Percentiles rank a stretch among this genome's conserved stretches.
Conservation (phyloP, 129 eudicot species). For the Helianthus annuus region DNA sequence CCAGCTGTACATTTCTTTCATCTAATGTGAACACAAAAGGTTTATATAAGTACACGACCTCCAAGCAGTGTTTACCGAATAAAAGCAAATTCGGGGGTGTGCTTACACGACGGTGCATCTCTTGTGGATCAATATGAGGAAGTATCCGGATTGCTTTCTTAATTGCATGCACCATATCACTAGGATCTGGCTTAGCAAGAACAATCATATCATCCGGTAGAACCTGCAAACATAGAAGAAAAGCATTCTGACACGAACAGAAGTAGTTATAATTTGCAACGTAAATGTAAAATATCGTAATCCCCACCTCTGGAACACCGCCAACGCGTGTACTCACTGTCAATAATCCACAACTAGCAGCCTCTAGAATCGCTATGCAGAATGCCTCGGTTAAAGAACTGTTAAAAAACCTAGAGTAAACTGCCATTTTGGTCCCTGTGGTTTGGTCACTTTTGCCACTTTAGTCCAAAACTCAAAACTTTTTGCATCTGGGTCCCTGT, state of each 20-base stretch:
- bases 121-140: conserved; percentile 92
- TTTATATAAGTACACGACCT: conserved; percentile 3
- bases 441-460: no score
- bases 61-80: not conserved
- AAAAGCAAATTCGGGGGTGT: not conserved
- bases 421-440: no score
- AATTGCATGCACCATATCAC: conserved; percentile 85
- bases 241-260: not conserved
- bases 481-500: no score
- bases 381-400: conserved; percentile 99
- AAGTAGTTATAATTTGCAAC: conserved; percentile 10
- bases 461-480: no score
- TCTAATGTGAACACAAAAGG: conserved; percentile 40
- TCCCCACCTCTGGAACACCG: conserved; percentile 98
- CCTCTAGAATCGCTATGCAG: conserved; percentile 98
- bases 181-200: conserved; percentile 96
- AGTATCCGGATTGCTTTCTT: conserved; percentile 76
- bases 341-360: conserved; percentile 94
- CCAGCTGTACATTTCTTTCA: conserved; percentile 94
- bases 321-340: conserved; percentile 99
- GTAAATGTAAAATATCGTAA: conserved; percentile 2
- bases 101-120: conserved; percentile 88
- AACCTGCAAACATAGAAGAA: conserved; percentile 48
- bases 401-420: no score
- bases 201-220: conserved; percentile 98